Conservation (phyloP, 495 filamentous ascomycete species). For the Hypoxylon subgilvum region DNA sequence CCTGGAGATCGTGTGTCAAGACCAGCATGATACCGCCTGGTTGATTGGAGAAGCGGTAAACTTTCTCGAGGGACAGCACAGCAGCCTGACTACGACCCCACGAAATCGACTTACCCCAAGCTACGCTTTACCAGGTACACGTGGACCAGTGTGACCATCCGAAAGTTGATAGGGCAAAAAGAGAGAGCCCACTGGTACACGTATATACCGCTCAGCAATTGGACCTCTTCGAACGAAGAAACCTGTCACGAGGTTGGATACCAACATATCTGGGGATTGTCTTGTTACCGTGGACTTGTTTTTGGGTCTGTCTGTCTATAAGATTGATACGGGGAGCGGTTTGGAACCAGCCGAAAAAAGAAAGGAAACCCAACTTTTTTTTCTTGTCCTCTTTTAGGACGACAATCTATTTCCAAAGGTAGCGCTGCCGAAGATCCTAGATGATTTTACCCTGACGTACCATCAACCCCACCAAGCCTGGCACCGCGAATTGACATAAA, state of each 20-base stretch:
- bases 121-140: constrained; percentile 37
- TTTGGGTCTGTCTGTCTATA: constrained; percentile 29
- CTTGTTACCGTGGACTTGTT: constrained; percentile 14
- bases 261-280: constrained; percentile 21
- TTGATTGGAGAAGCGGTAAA: constrained; percentile 39
- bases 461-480: constrained; percentile 31
- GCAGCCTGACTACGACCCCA: constrained; percentile 45
- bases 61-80: constrained; percentile 27
- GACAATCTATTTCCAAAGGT: constrained; percentile 36
- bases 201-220: constrained; percentile 40
- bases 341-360: constrained; percentile 10
- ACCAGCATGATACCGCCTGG: constrained; percentile 24
- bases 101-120: constrained; percentile 38
- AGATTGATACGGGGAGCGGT: constrained; percentile 12
- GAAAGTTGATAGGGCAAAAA: constrained; percentile 31
- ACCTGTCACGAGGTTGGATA: constrained; percentile 38
- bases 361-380: background rate
- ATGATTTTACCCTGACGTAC: constrained; percentile 40
- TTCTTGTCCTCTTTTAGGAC: constrained; percentile 20
- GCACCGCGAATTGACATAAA: constrained; percentile 18
- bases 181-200: constrained; percentile 41
- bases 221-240: constrained; percentile 10
- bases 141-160: constrained; percentile 41
- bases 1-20: constrained; percentile 38
- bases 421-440: constrained; percentile 31